Base-by-base conservation (phyloP, 1,284 basidiomycete genomes). In the Trichosporon sp. region DNA sequence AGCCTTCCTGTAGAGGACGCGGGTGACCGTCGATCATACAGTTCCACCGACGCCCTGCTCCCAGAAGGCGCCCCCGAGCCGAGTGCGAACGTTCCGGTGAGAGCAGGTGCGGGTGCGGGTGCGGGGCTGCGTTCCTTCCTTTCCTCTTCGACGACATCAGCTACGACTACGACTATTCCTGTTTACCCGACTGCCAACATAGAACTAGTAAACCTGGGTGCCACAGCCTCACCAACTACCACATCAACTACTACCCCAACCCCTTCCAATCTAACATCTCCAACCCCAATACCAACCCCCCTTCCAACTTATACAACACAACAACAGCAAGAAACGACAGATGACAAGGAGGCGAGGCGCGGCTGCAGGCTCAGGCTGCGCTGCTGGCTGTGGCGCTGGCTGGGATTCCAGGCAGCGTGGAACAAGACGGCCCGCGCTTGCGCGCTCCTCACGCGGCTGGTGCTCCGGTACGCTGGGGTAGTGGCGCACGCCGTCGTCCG, bases 1-100 rank as follows among this genome's bases (percentile, higher is more conserved):
- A 56, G 65, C 69, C 56, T 63, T 59, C 40, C 66, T 70, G 65
- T 70, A 70, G 70, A 61, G 38, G 64, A 16, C 10, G 51, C 14
- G 14, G 14, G 51, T 16, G 43, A n/a, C 43, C 19, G 51, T 5
- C 8, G 51, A 21, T 19, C 51, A 26, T 21, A 19, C 8, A 54
- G 19, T 26, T 54, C 51, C 14, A 54, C 51, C n/a, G 51, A 54
- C 51, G 19, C 51, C 19, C 51, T 54, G 10, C 51, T 54, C 19
- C 43, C 43, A 16, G 51, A 16, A 19, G 51, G 51, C 51, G 19
- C n/a, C 51, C 5, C n/a, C 51, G 51, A 26, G 51, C 19, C 51
- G 46, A 3, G 4, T 1, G 35, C 35, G 2, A 10, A 37, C 46
- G 46, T 16, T 4, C 46, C 14, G 51, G 21, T 19, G 2, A 7